Conservation (phyloP, 1,139 yeast genomes). For the Wickerhamomyces sp. region DNA sequence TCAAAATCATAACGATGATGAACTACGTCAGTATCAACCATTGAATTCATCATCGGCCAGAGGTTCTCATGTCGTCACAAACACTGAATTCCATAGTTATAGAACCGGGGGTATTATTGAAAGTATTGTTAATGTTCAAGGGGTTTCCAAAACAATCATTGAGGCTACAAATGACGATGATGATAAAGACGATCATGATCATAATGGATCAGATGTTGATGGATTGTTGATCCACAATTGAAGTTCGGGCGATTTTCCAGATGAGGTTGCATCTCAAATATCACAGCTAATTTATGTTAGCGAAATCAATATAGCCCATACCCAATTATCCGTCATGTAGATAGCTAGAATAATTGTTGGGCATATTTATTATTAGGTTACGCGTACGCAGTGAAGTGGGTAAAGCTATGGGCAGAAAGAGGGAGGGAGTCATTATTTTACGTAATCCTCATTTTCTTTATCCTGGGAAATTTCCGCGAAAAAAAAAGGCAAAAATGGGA, state of each 20-base stretch:
- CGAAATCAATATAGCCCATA: no score
- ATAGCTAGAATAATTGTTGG: no score
- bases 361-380: no score
- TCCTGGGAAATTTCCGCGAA: background rate
- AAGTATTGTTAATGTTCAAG: conserved; percentile 77
- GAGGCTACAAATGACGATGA: conserved; percentile 36
- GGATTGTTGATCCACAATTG: background rate
- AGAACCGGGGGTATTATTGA: conserved; percentile 73
- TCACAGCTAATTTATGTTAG: no score
- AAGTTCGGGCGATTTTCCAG: background rate
- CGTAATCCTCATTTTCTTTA: background rate
- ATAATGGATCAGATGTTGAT: background rate
- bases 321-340: no score
- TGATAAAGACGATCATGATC: conserved; percentile 10
- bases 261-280: background rate
- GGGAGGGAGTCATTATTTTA: no score
- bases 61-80: background rate
- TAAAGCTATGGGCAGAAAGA: no score
- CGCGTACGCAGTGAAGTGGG: no score
- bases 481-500: background rate
- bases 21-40: background rate
- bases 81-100: conserved; percentile 18
- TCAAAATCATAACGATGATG: background rate
- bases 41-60: background rate
- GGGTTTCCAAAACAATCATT: conserved; percentile 83